Conservation (phyloP, 495 filamentous ascomycete species). For the Neurospora africana region DNA sequence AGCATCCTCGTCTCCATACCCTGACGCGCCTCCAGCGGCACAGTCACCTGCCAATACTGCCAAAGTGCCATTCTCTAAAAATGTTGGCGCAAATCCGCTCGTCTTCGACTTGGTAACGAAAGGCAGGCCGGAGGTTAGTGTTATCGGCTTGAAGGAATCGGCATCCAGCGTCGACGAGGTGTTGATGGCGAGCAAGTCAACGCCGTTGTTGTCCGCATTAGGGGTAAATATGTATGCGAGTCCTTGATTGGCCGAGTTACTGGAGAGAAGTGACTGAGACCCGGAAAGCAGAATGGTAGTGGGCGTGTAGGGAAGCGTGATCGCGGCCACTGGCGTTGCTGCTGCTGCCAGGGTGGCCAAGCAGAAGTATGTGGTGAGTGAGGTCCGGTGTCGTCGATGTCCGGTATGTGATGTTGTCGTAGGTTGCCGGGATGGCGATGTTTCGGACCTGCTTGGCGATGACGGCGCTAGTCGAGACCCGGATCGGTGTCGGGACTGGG, state of each 20-base stretch:
- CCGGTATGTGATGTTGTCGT: neutral
- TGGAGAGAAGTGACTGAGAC: constrained; percentile 28
- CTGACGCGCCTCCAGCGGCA: constrained; percentile 20
- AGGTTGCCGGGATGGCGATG: neutral
- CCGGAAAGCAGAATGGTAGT: constrained; percentile 52
- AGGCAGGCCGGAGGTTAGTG: constrained; percentile 51
- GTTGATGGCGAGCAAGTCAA: constrained; percentile 53
- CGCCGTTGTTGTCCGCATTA: constrained; percentile 25
- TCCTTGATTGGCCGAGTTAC: constrained; percentile 18
- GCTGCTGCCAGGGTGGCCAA: neutral
- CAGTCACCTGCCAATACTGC: constrained; percentile 64
- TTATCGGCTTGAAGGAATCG: constrained; percentile 41
- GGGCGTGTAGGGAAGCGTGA: constrained; percentile 62
- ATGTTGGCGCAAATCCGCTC: constrained; percentile 49
- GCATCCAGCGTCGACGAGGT: constrained; percentile 44
- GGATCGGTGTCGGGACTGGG: neutral
- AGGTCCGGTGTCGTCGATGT: constrained; percentile 1
- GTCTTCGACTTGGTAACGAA: constrained; percentile 41
- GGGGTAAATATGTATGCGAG: constrained; percentile 51
- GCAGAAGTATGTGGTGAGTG: neutral
- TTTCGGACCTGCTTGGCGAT: neutral
- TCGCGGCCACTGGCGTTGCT: constrained; percentile 7
- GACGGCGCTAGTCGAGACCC: neutral
- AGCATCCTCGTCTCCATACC: neutral
- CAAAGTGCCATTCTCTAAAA: constrained; percentile 56